Percentiles rank a stretch among this genome's conserved stretches.
Evolutionary conservation across 2,329 filamentous ascomycete species (phyloP).

Genomic region (Venturia effusa): DNA sequence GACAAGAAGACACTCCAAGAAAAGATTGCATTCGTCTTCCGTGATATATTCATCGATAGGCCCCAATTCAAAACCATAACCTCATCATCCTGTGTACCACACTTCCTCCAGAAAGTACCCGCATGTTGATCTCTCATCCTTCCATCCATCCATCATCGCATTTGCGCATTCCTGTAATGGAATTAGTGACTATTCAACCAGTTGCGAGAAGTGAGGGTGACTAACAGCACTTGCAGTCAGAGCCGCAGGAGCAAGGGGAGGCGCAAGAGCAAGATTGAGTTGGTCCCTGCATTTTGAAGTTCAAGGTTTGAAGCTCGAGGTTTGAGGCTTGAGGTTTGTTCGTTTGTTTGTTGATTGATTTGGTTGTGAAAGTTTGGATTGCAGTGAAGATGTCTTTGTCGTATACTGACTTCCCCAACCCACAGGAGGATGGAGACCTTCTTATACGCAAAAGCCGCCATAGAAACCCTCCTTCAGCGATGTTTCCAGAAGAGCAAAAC

Average conservation of each 20-base stretch:
- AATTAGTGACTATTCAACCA: too few relatives aligned
- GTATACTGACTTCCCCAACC: background rate
- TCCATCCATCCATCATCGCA: too few relatives aligned
- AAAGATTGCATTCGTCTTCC: too few relatives aligned
- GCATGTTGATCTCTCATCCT: too few relatives aligned
- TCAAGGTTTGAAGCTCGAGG: too few relatives aligned
- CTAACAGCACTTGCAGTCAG: slow-evolving; percentile 4
- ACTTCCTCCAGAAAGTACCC: too few relatives aligned
- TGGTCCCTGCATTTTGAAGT: background rate
- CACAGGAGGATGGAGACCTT: background rate
- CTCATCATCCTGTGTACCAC: too few relatives aligned
- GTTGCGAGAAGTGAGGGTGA: slow-evolving; percentile 2
- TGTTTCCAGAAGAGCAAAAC: background rate
- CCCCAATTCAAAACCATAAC: too few relatives aligned
- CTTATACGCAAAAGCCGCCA: background rate
- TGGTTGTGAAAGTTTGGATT: background rate
- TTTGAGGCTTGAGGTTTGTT: too few relatives aligned
- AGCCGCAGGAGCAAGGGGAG: background rate
- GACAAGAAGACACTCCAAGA: too few relatives aligned
- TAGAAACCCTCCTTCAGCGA: background rate
- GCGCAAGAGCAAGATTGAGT: background rate
- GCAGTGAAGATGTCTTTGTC: background rate
- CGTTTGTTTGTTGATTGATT: background rate
- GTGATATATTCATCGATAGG: too few relatives aligned
- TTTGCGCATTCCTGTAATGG: too few relatives aligned